These are phyloP conservation scores for Pichia occidentalis DNA, from an alignment of 805 yeast genomes.

Conservation along the genomic window DNA sequence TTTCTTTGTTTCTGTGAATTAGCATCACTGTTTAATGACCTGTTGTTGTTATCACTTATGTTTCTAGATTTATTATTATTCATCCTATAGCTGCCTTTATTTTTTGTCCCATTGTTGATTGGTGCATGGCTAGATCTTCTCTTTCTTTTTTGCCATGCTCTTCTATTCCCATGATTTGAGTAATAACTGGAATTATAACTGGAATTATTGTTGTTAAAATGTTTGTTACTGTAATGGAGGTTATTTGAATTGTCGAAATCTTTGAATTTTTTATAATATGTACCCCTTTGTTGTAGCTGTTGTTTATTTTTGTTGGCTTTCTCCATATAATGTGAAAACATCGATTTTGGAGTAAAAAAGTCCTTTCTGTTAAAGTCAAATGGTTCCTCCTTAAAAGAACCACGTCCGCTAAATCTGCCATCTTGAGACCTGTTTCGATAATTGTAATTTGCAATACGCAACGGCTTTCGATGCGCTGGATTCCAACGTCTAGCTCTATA, in stretches of 20 bases:
- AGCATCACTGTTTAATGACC: constrained; percentile 41
- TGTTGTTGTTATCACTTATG: constrained; percentile 12
- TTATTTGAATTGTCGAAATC: constrained; percentile 6
- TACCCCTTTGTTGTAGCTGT: constrained; percentile 12
- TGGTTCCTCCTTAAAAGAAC: constrained; percentile 17
- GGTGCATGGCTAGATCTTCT: constrained; percentile 20
- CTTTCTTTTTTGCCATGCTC: constrained; percentile 27
- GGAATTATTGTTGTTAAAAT: constrained; percentile 4
- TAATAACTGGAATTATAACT: neutral
- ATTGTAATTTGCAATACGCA: constrained; percentile 24
- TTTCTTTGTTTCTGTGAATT: constrained; percentile 49
- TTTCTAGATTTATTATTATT: constrained; percentile 14
- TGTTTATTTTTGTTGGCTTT: constrained; percentile 37
- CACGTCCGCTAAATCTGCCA: constrained; percentile 18
- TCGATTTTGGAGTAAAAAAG: constrained; percentile 73
- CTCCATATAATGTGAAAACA: constrained; percentile 64
- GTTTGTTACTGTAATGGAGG: constrained; percentile 10
- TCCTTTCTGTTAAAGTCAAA: constrained; percentile 55
- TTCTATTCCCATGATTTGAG: constrained; percentile 18
- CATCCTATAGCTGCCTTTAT: constrained; percentile 11
- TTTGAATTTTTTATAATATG: constrained; percentile 9
- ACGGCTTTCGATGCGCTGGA: constrained; percentile 24
- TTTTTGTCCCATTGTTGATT: constrained; percentile 11
- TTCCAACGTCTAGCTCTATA: constrained; percentile 16
- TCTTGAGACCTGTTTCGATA: constrained; percentile 18